phyloP scores from a whole-genome alignment of 495 filamentous ascomycete genomes.

The Podospora tetraspora region DNA sequence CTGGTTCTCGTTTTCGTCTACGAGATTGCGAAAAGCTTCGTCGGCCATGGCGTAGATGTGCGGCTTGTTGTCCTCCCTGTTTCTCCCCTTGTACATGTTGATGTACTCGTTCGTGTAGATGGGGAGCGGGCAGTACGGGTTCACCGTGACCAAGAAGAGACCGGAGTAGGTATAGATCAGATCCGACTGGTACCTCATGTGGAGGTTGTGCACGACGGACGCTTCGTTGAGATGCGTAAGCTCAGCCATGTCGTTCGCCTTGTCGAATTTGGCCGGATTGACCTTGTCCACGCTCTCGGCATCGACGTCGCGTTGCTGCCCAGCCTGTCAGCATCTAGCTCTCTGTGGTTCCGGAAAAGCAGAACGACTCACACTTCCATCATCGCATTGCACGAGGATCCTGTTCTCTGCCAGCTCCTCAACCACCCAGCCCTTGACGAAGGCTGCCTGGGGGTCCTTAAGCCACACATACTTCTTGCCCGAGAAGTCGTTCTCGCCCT shows the following conservation, averaged over 20 bases:
- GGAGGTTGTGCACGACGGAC: conserved; percentile 95
- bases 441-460: conserved; percentile 76
- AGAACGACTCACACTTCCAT: conserved; percentile 68
- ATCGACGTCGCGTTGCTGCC: conserved; percentile 79
- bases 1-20: conserved; percentile 93
- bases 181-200: conserved; percentile 88
- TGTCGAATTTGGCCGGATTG: conserved; percentile 99
- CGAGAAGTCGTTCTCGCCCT: conserved; percentile 96
- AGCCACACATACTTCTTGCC: conserved; percentile 99
- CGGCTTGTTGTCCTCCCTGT: conserved; percentile 86
- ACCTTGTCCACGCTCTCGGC: conserved; percentile 90
- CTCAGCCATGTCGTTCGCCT: conserved; percentile 98
- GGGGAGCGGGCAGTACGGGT: conserved; percentile 89
- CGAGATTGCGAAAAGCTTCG: conserved; percentile 89
- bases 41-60: conserved; percentile 99
- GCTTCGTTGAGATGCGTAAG: conserved; percentile 96
- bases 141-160: conserved; percentile 92
- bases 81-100: conserved; percentile 91
- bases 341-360: not conserved
- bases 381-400: conserved; percentile 85
- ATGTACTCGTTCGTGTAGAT: conserved; percentile 97
- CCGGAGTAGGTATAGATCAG: conserved; percentile 99
- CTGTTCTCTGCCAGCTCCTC: conserved; percentile 64
- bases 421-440: conserved; percentile 85
- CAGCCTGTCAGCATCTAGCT: conserved; percentile 24